Percentiles rank a stretch among this genome's conserved stretches.
Conservation (phyloP, 306 rosid genomes). For the Echinosophora koreensis region DNA sequence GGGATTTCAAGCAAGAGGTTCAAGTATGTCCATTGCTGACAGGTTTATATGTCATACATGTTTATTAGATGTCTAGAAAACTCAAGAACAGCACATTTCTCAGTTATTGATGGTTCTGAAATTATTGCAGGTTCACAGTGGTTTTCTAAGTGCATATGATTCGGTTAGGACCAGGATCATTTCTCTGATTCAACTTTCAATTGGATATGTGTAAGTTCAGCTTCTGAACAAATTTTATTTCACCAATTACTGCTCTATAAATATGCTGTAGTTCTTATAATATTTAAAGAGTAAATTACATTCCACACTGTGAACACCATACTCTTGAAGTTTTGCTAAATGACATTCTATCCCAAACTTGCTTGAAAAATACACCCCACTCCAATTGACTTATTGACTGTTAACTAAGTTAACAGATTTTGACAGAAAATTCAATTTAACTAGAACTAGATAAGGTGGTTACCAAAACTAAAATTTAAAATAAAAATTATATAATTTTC, state of each 20-base stretch:
- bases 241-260: constrained; percentile 29
- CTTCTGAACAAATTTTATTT: constrained; percentile 17
- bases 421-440: no score
- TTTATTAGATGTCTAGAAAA: constrained; percentile 32
- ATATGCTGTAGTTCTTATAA: constrained; percentile 17
- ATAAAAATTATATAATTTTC: no score
- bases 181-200: constrained; percentile 81
- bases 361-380: no score
- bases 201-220: constrained; percentile 73
- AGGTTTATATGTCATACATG: constrained; percentile 37
- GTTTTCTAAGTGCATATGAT: constrained; percentile 94
- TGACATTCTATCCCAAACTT: no score
- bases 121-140: constrained; percentile 91
- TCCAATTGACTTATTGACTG: no score
- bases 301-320: no score
- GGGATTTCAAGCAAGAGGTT: constrained; percentile 96
- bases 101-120: constrained; percentile 40
- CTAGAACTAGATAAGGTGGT: no score
- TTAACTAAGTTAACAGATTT: no score
- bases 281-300: no score
- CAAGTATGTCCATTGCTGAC: constrained; percentile 68
- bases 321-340: no score
- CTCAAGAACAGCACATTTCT: constrained; percentile 25
- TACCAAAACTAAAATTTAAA: no score
- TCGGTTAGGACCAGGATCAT: constrained; percentile 87